Conservation (phyloP, 305 asterid genomes). For the Nicotiana rustica region DNA sequence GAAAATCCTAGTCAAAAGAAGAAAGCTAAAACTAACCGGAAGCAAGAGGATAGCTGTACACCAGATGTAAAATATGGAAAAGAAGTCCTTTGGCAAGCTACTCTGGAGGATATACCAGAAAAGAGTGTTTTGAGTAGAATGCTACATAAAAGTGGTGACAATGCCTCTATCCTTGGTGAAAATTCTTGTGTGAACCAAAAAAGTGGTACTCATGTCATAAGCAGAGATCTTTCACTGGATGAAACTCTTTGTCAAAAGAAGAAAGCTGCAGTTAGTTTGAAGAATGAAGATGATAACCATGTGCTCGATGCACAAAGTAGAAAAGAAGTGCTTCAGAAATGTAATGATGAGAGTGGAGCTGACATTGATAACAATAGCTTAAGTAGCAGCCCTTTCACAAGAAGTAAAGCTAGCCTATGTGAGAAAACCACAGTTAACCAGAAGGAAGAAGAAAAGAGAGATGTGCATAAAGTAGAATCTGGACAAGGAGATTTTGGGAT, state of each 20-base stretch:
- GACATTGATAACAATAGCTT: neutral
- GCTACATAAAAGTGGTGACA: conserved; percentile 35
- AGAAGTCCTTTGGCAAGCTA: neutral
- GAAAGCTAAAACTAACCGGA: conserved; percentile 36
- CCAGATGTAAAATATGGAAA: conserved; percentile 8
- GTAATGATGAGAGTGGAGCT: conserved; percentile 1
- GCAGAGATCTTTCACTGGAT: conserved; percentile 31
- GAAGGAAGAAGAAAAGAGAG: neutral
- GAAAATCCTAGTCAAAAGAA: conserved; percentile 29
- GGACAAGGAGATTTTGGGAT: conserved; percentile 18
- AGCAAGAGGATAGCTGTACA: conserved; percentile 7
- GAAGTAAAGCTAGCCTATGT: conserved; percentile 34
- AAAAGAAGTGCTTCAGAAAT: neutral
- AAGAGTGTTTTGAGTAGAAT: conserved; percentile 39
- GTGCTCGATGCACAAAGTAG: neutral
- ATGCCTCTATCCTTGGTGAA: conserved; percentile 26
- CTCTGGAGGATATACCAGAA: neutral
- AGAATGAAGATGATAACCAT: conserved; percentile 37
- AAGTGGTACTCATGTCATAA: conserved; percentile 9
- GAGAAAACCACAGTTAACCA: neutral
- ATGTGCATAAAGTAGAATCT: conserved; percentile 21
- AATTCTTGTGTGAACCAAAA: conserved; percentile 32
- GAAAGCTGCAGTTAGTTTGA: conserved; percentile 34
- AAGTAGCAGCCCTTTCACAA: conserved; percentile 31
- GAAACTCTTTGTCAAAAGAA: conserved; percentile 24